These are phyloP conservation scores for Dactylis glomerata DNA, from an alignment of 176 grass and related monocot species.

Conservation along the genomic window DNA sequence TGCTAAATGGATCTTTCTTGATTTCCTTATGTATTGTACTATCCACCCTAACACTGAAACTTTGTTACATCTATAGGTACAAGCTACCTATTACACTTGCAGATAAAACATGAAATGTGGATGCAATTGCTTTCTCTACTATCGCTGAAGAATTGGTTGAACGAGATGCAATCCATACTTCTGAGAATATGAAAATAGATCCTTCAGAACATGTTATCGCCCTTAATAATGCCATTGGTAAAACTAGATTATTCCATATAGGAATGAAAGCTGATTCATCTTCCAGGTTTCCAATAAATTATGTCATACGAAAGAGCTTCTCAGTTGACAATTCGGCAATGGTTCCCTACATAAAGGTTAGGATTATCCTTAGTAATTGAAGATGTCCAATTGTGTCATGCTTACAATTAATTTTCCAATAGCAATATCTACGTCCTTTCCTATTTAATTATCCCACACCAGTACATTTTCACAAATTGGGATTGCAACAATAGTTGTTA, in stretches of 20 bases:
- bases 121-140: background rate
- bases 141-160: background rate
- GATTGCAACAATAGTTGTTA: too few species aligned
- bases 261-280: background rate
- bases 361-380: background rate
- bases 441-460: too few species aligned
- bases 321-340: background rate
- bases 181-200: constrained; percentile 13
- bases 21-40: too few species aligned
- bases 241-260: background rate
- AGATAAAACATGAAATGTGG: background rate
- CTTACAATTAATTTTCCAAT: too few species aligned
- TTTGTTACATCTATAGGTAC: too few species aligned
- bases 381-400: too few species aligned
- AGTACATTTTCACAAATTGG: too few species aligned
- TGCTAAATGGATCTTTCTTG: too few species aligned
- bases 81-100: background rate
- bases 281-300: background rate
- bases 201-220: too few species aligned
- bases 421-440: too few species aligned
- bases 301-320: background rate
- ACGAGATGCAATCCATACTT: background rate
- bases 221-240: background rate
- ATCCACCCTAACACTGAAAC: too few species aligned
- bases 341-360: background rate